These are phyloP conservation scores for Paracorniculantispora psalliotae DNA, from an alignment of 2,329 filamentous ascomycete genomes.

Conservation along the genomic window DNA sequence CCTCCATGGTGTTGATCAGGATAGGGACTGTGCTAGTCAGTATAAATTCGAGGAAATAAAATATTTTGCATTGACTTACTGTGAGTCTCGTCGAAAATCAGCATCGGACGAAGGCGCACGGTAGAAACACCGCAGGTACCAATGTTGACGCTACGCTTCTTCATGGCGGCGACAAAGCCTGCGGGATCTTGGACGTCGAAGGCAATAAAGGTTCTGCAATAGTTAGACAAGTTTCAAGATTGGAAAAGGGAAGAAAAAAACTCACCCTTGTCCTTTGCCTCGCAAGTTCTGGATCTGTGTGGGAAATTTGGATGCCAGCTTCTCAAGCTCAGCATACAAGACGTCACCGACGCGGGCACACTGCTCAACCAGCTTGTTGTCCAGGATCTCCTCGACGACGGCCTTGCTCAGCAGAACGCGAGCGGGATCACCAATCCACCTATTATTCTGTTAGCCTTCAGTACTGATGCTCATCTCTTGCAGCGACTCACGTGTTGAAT, in stretches of 20 bases:
- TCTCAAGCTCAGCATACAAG: slow-evolving; percentile 60
- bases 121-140: slow-evolving; percentile 68
- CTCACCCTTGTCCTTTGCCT: slow-evolving; percentile 52
- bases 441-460: background rate
- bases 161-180: slow-evolving; percentile 64
- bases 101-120: slow-evolving; percentile 71
- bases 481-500: slow-evolving; percentile 65
- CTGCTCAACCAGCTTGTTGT: slow-evolving; percentile 64
- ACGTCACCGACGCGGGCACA: slow-evolving; percentile 60
- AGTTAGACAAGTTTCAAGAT: background rate
- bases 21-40: slow-evolving; percentile 17
- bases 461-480: too few relatives aligned
- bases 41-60: background rate
- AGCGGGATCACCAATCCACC: slow-evolving; percentile 73
- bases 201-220: slow-evolving; percentile 62
- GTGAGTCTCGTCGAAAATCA: slow-evolving; percentile 45
- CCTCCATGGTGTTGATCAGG: slow-evolving; percentile 25
- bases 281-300: slow-evolving; percentile 67
- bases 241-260: background rate
- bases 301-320: slow-evolving; percentile 61
- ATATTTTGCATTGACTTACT: slow-evolving; percentile 24
- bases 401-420: slow-evolving; percentile 72
- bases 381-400: slow-evolving; percentile 70
- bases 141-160: slow-evolving; percentile 69
- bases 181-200: slow-evolving; percentile 70